Conservation (phyloP, 192 early-diverging fungal genomes). For the Entomortierella parvispora region DNA sequence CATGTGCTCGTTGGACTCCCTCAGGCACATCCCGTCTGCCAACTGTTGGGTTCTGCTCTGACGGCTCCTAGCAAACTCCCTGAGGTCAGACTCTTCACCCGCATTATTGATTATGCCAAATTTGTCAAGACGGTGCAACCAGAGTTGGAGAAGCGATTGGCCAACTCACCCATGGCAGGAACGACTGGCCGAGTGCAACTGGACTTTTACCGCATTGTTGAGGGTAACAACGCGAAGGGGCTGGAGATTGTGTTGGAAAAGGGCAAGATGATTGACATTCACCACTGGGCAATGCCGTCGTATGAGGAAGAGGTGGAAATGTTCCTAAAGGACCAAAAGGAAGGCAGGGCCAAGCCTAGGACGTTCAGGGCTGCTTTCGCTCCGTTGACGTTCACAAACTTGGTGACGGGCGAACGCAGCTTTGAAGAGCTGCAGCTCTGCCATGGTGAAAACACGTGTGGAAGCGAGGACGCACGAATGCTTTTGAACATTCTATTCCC, state of each 20-base stretch:
- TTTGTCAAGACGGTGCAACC: conserved; percentile 18
- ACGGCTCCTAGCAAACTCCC: neutral
- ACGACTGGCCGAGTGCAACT: conserved; percentile 7
- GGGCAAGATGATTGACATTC: conserved; percentile 23
- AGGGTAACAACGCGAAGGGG: conserved; percentile 23
- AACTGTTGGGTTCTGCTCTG: conserved; percentile 7
- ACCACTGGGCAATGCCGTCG: conserved; percentile 13
- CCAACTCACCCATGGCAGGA: conserved; percentile 20
- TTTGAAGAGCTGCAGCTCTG: conserved; percentile 3
- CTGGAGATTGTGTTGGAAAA: conserved; percentile 26
- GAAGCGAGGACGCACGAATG: conserved; percentile 12
- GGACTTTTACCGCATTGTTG: conserved; percentile 27
- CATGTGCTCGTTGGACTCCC: conserved; percentile 6
- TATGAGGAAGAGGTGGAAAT: conserved; percentile 5
- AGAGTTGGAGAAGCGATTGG: conserved; percentile 21
- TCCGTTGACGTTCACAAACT: conserved; percentile 9
- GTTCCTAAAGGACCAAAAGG: neutral
- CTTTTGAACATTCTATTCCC: conserved; percentile 36
- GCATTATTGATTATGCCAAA: conserved; percentile 23
- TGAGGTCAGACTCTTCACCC: conserved; percentile 8
- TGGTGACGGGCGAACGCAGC: conserved; percentile 13
- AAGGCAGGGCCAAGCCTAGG: neutral
- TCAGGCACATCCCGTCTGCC: conserved; percentile 10
- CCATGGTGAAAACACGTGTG: neutral
- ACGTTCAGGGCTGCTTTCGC: conserved; percentile 10